phyloP scores from a whole-genome alignment of 352 stramenopile species.

The Pythium diclinum region DNA sequence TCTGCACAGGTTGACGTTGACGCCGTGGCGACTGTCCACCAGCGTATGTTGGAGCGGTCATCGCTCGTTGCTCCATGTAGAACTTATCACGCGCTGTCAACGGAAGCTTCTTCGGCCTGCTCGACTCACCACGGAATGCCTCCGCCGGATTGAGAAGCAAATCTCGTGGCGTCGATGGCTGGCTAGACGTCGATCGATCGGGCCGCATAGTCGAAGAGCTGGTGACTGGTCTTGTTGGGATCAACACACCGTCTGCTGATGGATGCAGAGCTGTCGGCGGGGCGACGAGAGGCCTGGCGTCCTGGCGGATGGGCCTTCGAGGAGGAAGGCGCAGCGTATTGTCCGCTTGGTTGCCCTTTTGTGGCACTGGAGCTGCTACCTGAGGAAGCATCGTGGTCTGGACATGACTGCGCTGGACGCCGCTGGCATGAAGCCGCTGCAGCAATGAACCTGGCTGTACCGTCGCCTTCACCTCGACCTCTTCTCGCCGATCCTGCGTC shows the following conservation, averaged over 20 bases:
- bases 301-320: conserved; percentile 8
- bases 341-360: conserved; percentile 8
- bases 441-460: conserved; percentile 20
- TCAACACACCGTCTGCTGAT: conserved; percentile 31
- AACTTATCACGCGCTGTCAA: conserved; percentile 60
- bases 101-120: conserved; percentile 31
- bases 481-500: neutral
- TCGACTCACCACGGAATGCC: neutral
- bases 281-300: conserved; percentile 32
- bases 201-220: conserved; percentile 24
- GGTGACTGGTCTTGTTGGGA: conserved; percentile 49
- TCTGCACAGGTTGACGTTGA: neutral
- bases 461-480: conserved; percentile 2
- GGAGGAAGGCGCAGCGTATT: neutral
- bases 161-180: conserved; percentile 2
- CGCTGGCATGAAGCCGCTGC: conserved; percentile 53
- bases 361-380: conserved; percentile 7
- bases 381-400: conserved; percentile 46
- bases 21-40: conserved; percentile 7
- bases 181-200: neutral
- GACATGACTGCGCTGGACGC: conserved; percentile 53
- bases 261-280: conserved; percentile 29
- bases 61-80: conserved; percentile 52
- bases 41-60: conserved; percentile 32
- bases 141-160: conserved; percentile 26